Evolutionary conservation across 305 asterid species (phyloP), one percentile per base, ranked within the genome.

Genomic region (Caryopteris hybrid): DNA sequence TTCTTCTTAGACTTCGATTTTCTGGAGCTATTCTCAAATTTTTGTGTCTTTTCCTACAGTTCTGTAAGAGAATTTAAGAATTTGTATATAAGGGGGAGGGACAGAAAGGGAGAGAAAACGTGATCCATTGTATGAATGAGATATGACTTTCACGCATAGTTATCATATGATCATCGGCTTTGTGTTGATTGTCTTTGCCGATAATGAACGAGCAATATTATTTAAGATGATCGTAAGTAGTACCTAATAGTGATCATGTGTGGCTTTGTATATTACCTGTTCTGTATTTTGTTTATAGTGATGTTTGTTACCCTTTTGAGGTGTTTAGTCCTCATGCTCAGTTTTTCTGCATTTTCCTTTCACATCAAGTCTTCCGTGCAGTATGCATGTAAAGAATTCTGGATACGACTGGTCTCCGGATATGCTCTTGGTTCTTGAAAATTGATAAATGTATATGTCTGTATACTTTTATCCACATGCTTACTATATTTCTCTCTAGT

Each of bases 261-360:
- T 18, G 47, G 22, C 33, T 12, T 39, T 47, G 4, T 18, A 13
- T 52, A 27, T 31, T 17, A 9, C 60, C 13, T 6, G 16, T n/a
- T 58, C 50, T 2, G 31, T 59, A 58, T 50, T 11, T 33, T 8
- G 57, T n/a, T 22, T 34, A 33, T 31, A 45, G 14, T 21, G 31
- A 38, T 47, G 52, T 38, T 71, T 62, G 8, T 31, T 22, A 53
- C 27, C 27, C 17, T 38, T 69, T 52, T 67, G 53, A 66, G 53
- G 23, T 25, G 33, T 45, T 39, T 0, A 17, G 20, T 48, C 14
- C 22, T 23, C 36, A 8, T 64, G 55, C 21, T 64, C 56, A 18
- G 47, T 57, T 66, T 5, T 46, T 20, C 11, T 51, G 42, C 13
- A 18, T 23, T 61, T 61, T 16, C 56, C 25, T 34, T 55, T 43